phyloP scores from a whole-genome alignment of 2,329 filamentous ascomycete genomes.

The Aureobasidium mangrovei region DNA sequence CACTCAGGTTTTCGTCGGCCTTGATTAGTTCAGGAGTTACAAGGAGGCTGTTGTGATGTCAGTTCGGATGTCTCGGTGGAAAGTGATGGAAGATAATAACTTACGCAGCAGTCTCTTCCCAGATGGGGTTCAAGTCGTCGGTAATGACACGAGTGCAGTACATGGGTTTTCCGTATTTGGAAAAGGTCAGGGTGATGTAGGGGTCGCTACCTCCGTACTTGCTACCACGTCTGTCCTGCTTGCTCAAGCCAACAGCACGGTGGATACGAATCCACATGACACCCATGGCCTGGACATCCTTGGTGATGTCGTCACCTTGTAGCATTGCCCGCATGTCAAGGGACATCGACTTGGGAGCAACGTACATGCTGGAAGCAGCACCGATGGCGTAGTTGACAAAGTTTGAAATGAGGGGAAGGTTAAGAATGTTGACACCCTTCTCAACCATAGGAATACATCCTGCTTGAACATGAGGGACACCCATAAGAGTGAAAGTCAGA shows the following conservation, averaged over 20 bases:
- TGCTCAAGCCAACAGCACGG: conserved; percentile 77
- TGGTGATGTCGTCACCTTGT: conserved; percentile 83
- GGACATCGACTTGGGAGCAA: conserved; percentile 80
- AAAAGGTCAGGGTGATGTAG: conserved; percentile 90
- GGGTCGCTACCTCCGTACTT: conserved; percentile 84
- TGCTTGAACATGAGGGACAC: conserved; percentile 78
- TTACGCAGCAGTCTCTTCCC: conserved; percentile 71
- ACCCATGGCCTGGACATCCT: conserved; percentile 77
- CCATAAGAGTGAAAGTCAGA: conserved; percentile 89
- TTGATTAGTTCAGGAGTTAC: conserved; percentile 87
- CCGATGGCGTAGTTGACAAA: conserved; percentile 95
- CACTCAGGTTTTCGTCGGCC: conserved; percentile 82
- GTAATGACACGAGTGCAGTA: conserved; percentile 96
- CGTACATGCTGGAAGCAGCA: conserved; percentile 79
- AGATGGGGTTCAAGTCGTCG: conserved; percentile 86
- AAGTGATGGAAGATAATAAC: neutral
- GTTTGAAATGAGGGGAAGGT: conserved; percentile 63
- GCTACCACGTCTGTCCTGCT: conserved; percentile 77
- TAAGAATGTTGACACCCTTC: conserved; percentile 72
- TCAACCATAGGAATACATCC: conserved; percentile 91
- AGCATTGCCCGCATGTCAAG: conserved; percentile 86
- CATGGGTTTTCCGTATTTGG: conserved; percentile 95
- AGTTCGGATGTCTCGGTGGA: neutral
- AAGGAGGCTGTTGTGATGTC: conserved; percentile 42
- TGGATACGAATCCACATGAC: conserved; percentile 91